phyloP scores from a whole-genome alignment of 148 eudicot genomes.

The Nepenthes mirabilis region DNA sequence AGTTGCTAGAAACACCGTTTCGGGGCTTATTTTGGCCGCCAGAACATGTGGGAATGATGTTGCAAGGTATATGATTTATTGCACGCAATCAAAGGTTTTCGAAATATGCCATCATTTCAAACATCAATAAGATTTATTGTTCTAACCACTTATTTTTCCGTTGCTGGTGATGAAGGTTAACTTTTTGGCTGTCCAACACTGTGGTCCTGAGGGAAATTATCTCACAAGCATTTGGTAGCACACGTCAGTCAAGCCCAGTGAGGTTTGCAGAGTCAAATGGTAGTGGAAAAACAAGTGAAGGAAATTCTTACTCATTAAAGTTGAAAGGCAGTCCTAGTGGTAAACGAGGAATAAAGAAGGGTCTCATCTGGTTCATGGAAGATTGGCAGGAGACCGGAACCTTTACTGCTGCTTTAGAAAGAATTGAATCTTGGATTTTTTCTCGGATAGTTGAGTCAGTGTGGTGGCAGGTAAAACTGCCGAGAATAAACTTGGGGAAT shows the following conservation, averaged over 20 bases:
- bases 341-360: conserved; percentile 25
- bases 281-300: conserved; percentile 16
- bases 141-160: conserved; percentile 2
- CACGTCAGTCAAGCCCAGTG: conserved; percentile 31
- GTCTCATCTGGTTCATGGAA: conserved; percentile 31
- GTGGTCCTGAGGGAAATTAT: conserved; percentile 72
- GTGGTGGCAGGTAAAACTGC: conserved; percentile 78
- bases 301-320: conserved; percentile 21
- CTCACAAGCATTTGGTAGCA: conserved; percentile 50
- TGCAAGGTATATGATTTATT: conserved; percentile 37
- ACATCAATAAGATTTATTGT: neutral
- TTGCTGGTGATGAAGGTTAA: conserved; percentile 44
- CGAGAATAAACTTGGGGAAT: too few species aligned
- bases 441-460: conserved; percentile 75
- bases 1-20: conserved; percentile 55
- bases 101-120: neutral
- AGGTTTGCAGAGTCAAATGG: conserved; percentile 27
- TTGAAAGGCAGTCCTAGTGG: conserved; percentile 26
- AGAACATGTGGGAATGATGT: conserved; percentile 80
- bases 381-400: conserved; percentile 91
- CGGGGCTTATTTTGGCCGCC: conserved; percentile 78
- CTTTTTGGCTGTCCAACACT: conserved; percentile 83
- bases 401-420: conserved; percentile 59
- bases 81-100: neutral
- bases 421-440: conserved; percentile 85